These are phyloP conservation scores for Dalbergia oliveri DNA, from an alignment of 306 rosid genomes.

Conservation along the genomic window DNA sequence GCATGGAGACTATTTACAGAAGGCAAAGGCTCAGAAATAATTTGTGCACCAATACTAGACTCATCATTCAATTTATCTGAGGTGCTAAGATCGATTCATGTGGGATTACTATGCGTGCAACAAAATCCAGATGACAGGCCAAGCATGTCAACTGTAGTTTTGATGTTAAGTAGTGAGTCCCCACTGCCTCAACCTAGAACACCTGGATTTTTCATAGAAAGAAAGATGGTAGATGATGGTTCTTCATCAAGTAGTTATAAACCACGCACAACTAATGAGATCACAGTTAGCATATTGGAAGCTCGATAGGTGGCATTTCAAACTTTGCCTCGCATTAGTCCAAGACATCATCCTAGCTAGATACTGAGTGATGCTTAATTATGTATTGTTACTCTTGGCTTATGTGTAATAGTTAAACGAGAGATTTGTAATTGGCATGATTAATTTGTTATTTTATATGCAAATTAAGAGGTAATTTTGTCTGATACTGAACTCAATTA, in stretches of 20 bases:
- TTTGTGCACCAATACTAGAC: neutral
- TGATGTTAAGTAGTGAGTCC: neutral
- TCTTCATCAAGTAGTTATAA: neutral
- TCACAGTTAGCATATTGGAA: neutral
- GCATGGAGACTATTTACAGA: neutral
- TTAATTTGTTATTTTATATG: too few relatives aligned
- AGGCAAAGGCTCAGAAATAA: neutral
- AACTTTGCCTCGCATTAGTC: too few relatives aligned
- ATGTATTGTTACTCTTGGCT: too few relatives aligned
- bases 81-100: neutral
- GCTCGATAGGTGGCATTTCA: neutral
- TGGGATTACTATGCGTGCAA: neutral
- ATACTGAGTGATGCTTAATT: too few relatives aligned
- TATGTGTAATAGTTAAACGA: too few relatives aligned
- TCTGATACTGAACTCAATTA: too few relatives aligned
- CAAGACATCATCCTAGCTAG: too few relatives aligned
- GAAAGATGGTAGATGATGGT: neutral
- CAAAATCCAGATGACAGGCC: neutral
- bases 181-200: neutral
- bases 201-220: neutral
- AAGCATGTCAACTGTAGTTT: neutral
- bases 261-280: neutral
- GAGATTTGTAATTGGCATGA: too few relatives aligned
- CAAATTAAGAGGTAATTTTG: too few relatives aligned
- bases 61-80: neutral